phyloP scores from a whole-genome alignment of 192 early-diverging fungal genomes.

The Lobosporangium transversale region DNA sequence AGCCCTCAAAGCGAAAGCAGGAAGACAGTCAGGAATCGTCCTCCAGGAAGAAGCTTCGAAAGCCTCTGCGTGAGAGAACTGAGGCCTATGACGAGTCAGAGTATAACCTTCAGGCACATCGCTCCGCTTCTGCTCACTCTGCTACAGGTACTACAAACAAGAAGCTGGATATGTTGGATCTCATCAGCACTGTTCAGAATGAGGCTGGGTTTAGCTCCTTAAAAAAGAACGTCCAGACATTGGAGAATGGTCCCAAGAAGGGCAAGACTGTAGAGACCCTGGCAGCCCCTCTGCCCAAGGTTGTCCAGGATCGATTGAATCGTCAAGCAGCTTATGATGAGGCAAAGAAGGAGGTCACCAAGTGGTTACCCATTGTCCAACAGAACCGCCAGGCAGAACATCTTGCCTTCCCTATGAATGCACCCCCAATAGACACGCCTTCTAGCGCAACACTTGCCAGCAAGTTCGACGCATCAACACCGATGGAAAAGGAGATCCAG shows the following conservation, averaged over 20 bases:
- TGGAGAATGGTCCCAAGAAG: constrained; percentile 62
- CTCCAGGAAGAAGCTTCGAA: constrained; percentile 61
- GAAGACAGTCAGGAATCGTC: constrained; percentile 34
- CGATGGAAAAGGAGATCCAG: constrained; percentile 84
- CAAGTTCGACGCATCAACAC: constrained; percentile 71
- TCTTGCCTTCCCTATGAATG: constrained; percentile 76
- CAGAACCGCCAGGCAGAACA: constrained; percentile 88
- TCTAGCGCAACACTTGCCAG: constrained; percentile 67
- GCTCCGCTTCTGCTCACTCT: constrained; percentile 51
- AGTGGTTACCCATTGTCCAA: constrained; percentile 87
- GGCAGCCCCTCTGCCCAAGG: constrained; percentile 81
- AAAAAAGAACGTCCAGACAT: constrained; percentile 67
- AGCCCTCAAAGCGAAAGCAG: constrained; percentile 54
- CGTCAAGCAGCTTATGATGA: constrained; percentile 87
- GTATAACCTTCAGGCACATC: constrained; percentile 66
- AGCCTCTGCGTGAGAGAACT: constrained; percentile 64
- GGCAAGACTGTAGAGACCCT: constrained; percentile 59
- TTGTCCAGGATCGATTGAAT: constrained; percentile 86
- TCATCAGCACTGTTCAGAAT: constrained; percentile 75
- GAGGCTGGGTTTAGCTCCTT: constrained; percentile 71
- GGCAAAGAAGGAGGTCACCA: constrained; percentile 81
- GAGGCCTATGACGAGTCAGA: constrained; percentile 81
- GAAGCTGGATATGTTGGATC: constrained; percentile 78
- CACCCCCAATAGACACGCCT: constrained; percentile 30
- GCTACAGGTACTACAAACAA: constrained; percentile 56